Conservation (phyloP, 1,284 basidiomycete genomes). For the Gymnopus androsaceus region DNA sequence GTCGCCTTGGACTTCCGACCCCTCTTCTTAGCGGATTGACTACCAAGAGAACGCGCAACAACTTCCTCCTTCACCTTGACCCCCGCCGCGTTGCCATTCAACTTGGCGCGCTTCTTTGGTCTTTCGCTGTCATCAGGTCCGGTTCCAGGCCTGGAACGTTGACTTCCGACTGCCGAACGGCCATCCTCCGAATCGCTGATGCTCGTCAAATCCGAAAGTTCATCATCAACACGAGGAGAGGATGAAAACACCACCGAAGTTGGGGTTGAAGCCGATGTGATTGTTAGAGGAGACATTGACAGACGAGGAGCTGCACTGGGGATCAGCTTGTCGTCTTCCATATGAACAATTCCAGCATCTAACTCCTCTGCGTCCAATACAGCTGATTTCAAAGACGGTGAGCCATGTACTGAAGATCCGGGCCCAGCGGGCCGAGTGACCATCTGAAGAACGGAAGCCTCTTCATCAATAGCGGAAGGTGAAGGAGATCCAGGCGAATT, state of each 20-base stretch:
- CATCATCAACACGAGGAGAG: neutral
- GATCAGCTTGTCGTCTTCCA: no score
- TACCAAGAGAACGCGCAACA: neutral
- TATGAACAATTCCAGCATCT: neutral
- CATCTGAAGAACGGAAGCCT: neutral
- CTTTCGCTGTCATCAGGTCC: neutral
- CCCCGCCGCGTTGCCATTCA: neutral
- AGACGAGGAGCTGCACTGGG: neutral
- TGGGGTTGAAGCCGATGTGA: neutral
- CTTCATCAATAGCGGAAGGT: neutral
- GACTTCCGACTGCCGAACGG: neutral
- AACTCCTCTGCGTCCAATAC: neutral
- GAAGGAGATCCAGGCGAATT: neutral
- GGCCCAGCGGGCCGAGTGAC: neutral
- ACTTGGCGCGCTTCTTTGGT: neutral
- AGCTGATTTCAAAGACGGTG: neutral
- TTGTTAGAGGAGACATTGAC: neutral
- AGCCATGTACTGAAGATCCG: neutral
- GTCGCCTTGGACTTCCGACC: neutral
- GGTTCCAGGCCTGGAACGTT: no score
- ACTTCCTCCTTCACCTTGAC: neutral
- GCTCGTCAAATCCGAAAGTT: conserved; percentile 5
- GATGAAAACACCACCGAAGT: neutral
- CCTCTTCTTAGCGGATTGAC: neutral
- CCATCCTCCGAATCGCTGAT: neutral